Conservation (phyloP, 1,284 basidiomycete species). For the Mycena sp. region DNA sequence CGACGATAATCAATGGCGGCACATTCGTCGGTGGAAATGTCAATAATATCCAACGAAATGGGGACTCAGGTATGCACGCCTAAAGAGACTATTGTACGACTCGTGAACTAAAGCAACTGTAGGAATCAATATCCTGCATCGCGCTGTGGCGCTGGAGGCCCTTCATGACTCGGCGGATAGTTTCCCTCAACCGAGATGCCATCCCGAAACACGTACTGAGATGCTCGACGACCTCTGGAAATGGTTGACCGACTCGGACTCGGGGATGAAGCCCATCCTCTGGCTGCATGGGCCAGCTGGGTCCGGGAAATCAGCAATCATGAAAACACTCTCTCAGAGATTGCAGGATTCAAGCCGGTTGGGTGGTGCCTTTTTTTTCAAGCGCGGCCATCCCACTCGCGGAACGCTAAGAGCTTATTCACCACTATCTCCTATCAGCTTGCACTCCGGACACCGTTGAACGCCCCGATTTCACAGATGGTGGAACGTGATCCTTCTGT, state of each 20-base stretch:
- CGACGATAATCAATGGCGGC: too few species aligned
- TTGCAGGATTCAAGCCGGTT: neutral
- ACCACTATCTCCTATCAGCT: conserved; percentile 9
- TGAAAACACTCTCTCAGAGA: neutral
- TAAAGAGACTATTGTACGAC: too few species aligned
- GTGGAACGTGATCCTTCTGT: neutral
- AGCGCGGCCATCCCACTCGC: conserved; percentile 2
- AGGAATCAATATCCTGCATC: too few species aligned
- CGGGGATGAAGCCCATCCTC: neutral
- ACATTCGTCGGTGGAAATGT: too few species aligned
- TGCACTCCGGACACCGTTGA: neutral
- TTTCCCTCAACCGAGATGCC: neutral
- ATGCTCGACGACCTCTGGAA: neutral
- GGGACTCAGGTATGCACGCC: too few species aligned
- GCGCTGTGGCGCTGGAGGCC: neutral
- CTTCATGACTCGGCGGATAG: neutral
- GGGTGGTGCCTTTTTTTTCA: conserved; percentile 6
- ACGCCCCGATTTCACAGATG: neutral
- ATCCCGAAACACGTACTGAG: neutral
- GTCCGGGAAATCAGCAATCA: neutral
- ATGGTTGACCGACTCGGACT: neutral
- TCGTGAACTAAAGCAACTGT: too few species aligned
- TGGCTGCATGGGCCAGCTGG: neutral
- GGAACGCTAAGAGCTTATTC: neutral
- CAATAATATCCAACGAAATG: too few species aligned